These are phyloP conservation scores for Mortierella alpina DNA, from an alignment of 192 early-diverging fungal genomes.

Conservation along the genomic window DNA sequence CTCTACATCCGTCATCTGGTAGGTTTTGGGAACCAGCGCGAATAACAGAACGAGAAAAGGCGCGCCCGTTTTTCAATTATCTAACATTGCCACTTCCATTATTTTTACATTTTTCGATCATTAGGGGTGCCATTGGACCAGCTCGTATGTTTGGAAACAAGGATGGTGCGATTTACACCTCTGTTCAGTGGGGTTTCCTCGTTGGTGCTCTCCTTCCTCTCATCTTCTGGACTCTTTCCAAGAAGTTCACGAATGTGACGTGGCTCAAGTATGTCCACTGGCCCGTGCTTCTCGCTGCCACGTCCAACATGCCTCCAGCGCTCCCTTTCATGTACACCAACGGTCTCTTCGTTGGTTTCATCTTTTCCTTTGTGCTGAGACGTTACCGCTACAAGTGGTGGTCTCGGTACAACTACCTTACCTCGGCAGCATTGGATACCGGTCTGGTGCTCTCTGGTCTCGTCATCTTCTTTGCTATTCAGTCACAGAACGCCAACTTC, in stretches of 20 bases:
- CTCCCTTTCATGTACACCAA: constrained; percentile 57
- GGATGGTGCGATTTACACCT: constrained; percentile 46
- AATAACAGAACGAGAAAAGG: too few species aligned
- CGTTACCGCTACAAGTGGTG: constrained; percentile 65
- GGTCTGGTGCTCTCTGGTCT: constrained; percentile 62
- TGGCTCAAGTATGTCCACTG: constrained; percentile 64
- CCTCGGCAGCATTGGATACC: constrained; percentile 69
- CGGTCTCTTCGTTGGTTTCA: constrained; percentile 59
- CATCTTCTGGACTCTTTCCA: constrained; percentile 64
- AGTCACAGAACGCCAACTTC: constrained; percentile 14
- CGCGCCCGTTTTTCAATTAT: too few species aligned
- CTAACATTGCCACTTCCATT: too few species aligned
- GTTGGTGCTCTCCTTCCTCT: constrained; percentile 66
- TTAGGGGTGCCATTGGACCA: constrained; percentile 84
- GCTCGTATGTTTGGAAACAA: constrained; percentile 63
- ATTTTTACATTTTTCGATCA: constrained; percentile 48
- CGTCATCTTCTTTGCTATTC: constrained; percentile 55
- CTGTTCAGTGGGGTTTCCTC: constrained; percentile 58
- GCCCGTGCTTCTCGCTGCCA: constrained; percentile 62
- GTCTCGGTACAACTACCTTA: constrained; percentile 74
- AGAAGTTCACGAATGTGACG: constrained; percentile 54
- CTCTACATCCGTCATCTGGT: constrained; percentile 53
- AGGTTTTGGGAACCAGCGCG: too few species aligned
- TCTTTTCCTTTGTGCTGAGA: constrained; percentile 65
- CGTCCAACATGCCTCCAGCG: constrained; percentile 62